Conservation (phyloP, 192 early-diverging fungal species). For the Kickxella alabastrina region DNA sequence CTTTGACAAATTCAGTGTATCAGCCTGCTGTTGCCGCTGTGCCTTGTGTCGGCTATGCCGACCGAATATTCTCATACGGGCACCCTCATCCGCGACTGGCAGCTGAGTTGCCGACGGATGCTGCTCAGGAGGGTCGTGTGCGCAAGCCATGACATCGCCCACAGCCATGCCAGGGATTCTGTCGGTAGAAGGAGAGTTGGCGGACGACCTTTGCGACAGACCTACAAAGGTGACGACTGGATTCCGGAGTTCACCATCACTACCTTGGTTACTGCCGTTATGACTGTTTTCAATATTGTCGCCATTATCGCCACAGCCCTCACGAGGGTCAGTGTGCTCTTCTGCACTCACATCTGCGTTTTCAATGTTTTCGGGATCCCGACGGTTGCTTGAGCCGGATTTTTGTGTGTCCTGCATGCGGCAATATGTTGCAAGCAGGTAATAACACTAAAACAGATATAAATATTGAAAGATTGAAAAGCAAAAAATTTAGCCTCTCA, state of each 20-base stretch:
- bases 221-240: constrained; percentile 44
- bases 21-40: not conserved
- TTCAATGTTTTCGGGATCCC: not conserved
- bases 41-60: not conserved
- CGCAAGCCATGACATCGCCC: not conserved
- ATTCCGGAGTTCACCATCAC: constrained; percentile 18
- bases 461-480: no score
- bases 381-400: no score
- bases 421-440: no score
- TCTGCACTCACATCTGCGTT: not conserved
- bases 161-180: not conserved
- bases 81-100: not conserved
- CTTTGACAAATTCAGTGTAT: not conserved
- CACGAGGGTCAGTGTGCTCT: not conserved
- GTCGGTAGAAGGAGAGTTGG: not conserved
- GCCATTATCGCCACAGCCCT: constrained; percentile 7
- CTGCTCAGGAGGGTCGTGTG: no score
- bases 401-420: no score
- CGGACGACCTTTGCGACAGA: not conserved
- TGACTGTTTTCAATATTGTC: constrained; percentile 20
- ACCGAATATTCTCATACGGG: not conserved
- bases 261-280: not conserved
- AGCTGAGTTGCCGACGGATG: not conserved
- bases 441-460: no score
- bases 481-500: no score